Evolutionary conservation across 2,329 filamentous ascomycete genomes (phyloP).

Genomic region (Xylariaceae sp.): DNA sequence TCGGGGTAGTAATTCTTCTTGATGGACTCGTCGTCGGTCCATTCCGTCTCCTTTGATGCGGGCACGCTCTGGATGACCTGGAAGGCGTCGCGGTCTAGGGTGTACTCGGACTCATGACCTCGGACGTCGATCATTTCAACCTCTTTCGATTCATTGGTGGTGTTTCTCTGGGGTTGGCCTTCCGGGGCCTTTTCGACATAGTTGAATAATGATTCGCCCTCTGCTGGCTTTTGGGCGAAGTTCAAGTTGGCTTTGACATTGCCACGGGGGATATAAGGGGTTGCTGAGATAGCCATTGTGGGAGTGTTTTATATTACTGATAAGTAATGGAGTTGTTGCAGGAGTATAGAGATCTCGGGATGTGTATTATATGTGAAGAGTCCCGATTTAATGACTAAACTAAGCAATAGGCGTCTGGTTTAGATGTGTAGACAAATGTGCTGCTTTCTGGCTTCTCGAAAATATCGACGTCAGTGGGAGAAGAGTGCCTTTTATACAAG

Average conservation of each 20-base stretch:
- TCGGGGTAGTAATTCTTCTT: constrained; percentile 77
- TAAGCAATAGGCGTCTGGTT: too few relatives aligned
- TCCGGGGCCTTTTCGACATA: constrained; percentile 61
- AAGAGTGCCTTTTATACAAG: constrained; percentile 4
- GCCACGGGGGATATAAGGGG: constrained; percentile 47
- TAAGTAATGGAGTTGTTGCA: not conserved
- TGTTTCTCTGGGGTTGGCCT: constrained; percentile 64
- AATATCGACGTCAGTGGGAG: not conserved
- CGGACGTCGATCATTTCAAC: constrained; percentile 70
- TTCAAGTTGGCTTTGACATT: constrained; percentile 58
- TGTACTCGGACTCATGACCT: constrained; percentile 62
- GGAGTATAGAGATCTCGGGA: not conserved
- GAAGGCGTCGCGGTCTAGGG: constrained; percentile 73
- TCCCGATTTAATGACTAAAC: too few relatives aligned
- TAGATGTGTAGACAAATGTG: too few relatives aligned
- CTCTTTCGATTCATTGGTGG: constrained; percentile 43
- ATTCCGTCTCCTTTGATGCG: constrained; percentile 54
- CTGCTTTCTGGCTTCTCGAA: too few relatives aligned
- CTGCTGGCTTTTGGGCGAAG: constrained; percentile 60
- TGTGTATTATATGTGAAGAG: not conserved
- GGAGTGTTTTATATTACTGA: not conserved
- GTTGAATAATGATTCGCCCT: constrained; percentile 59
- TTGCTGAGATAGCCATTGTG: constrained; percentile 38
- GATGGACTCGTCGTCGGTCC: constrained; percentile 67
- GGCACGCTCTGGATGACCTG: constrained; percentile 57